Evolutionary conservation across 2,329 filamentous ascomycete species (phyloP).

Genomic region (Aspergillus amoenus): DNA sequence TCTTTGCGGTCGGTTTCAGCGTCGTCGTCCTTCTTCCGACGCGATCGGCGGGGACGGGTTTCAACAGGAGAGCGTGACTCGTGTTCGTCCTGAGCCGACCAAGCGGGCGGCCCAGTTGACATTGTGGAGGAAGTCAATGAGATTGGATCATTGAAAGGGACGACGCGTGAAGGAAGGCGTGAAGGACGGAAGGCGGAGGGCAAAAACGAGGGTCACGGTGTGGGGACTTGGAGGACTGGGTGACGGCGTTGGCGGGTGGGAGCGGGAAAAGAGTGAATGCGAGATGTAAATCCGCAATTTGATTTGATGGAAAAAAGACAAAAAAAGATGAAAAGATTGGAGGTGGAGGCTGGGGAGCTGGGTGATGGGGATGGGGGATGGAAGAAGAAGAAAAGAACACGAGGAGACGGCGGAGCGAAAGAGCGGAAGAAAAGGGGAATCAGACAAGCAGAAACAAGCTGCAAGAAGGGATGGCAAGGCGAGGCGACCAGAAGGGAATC

Average conservation of each 20-base stretch:
- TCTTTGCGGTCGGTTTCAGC: conserved; percentile 27
- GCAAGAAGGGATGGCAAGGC: conserved; percentile 14
- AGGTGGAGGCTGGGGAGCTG: conserved; percentile 13
- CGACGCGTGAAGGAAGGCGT: conserved; percentile 6
- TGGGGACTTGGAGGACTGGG: neutral
- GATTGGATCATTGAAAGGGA: conserved; percentile 15
- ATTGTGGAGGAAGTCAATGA: conserved; percentile 23
- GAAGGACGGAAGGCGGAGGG: conserved; percentile 1
- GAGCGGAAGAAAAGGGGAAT: conserved; percentile 10
- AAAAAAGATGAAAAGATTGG: conserved; percentile 5
- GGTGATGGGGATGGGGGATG: conserved; percentile 15
- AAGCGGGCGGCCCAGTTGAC: conserved; percentile 33
- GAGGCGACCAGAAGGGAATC: neutral
- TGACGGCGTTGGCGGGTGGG: neutral
- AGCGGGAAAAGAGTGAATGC: conserved; percentile 2
- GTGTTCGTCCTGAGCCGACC: conserved; percentile 29
- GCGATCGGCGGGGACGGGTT: conserved; percentile 37
- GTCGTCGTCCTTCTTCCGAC: conserved; percentile 44
- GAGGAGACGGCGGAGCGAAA: conserved; percentile 11
- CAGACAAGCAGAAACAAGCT: conserved; percentile 15
- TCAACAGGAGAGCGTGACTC: conserved; percentile 23
- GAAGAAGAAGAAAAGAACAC: conserved; percentile 24
- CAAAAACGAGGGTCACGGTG: neutral
- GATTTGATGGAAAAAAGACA: conserved; percentile 15
- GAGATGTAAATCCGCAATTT: neutral